A percentile compares a stretch with the other conserved stretches of the same genome.
These are phyloP conservation scores for Eimeria nieschulzi DNA, from an alignment of 169 alveolate genomes.

Conservation along the genomic window DNA sequence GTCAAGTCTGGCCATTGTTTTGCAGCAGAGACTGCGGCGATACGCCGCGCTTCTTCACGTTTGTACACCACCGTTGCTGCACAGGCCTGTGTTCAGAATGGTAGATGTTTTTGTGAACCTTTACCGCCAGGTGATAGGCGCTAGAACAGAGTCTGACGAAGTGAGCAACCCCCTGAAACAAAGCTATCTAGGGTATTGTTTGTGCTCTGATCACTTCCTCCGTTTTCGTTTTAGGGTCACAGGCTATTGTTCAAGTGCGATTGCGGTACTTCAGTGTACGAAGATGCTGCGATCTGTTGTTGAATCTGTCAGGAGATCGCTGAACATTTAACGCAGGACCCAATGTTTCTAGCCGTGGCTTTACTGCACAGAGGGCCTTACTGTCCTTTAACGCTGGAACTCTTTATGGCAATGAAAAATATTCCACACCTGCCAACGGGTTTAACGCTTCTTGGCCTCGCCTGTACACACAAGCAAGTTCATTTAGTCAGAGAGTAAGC, in stretches of 20 bases:
- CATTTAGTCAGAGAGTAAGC: constrained; percentile 58
- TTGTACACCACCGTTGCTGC: constrained; percentile 40
- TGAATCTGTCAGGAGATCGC: constrained; percentile 20
- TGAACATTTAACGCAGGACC: constrained; percentile 31
- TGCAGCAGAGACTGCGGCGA: constrained; percentile 40
- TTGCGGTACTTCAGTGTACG: no score
- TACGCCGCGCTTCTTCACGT: constrained; percentile 36
- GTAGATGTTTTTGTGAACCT: constrained; percentile 37
- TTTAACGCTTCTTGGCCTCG: constrained; percentile 62
- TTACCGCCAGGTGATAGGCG: background rate
- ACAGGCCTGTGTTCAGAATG: constrained; percentile 18
- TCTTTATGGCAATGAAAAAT: constrained; percentile 30
- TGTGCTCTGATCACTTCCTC: no score
- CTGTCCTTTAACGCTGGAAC: constrained; percentile 48
- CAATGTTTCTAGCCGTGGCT: constrained; percentile 59
- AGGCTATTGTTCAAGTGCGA: no score
- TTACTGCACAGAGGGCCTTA: constrained; percentile 50
- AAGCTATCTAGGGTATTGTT: no score
- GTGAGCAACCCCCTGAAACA: background rate
- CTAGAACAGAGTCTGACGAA: background rate
- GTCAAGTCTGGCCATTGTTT: constrained; percentile 19
- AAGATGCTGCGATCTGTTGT: background rate
- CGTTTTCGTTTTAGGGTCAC: no score
- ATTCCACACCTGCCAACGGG: constrained; percentile 64
- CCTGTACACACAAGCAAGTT: constrained; percentile 20